Base-by-base conservation (phyloP, 441 rosid genomes). In the Iberis amara region DNA sequence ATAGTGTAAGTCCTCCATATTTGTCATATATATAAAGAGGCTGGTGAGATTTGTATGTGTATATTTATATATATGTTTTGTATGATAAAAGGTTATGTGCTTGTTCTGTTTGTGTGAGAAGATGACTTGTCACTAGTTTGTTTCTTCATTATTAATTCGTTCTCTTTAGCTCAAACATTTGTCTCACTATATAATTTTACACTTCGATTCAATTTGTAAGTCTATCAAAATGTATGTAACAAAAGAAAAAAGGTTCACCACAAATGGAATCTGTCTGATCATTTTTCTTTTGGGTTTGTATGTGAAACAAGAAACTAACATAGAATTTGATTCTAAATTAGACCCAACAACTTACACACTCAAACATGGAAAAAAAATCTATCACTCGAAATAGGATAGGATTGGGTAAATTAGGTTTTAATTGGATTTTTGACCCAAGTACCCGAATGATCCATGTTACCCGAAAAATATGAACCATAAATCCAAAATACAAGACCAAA, bases 1-100 rank as follows among this genome's bases (percentile, higher is more conserved):
- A 30, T 37, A 64, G 37, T 57, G 41, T 42, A 64, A 64, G 44
- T 57, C 13, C 44, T 49, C 68, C 47, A 57, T 57, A 51, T 64
- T 30, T 45, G 44, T 57, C 33, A 30, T n/a, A 52, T 43, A 50
- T 26, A 7, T 6, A 31, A 45, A 47, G 38, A 65, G 36, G 59
- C 26, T 51, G 43, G 64, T 65, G 69, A 57, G 59, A 57, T 51
- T 63, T 52, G 59, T 57, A 37, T 57, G 38, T 58, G 43, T 57
- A 23, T 42, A 36, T 64, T 9, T 39, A 39, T 24, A 54, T 39
- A 57, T 43, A 3, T 31, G 24, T 44, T 10, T 7, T 47, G 68
- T 38, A 53, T 37, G 54, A 62, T 46, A 23, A 59, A 57, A 1
- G n/a, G 39, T 62, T 47, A 24, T 27, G 49, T 56, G 68, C 12